Conservation (phyloP, 2,329 filamentous ascomycete species). For the Cercospora citrullina region DNA sequence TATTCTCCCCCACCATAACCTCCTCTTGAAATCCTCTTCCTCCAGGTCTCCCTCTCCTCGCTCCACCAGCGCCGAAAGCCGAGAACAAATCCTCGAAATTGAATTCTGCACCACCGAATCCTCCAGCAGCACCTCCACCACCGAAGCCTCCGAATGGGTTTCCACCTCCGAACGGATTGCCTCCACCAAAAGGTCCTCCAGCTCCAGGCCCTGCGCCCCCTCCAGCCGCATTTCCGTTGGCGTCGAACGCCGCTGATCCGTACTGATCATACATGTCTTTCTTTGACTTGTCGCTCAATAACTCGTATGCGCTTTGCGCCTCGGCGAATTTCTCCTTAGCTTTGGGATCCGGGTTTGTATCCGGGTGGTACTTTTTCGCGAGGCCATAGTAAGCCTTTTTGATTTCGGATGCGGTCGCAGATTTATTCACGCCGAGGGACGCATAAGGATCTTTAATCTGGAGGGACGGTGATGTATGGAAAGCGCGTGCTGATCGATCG, state of each 20-base stretch:
- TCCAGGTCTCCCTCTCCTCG: constrained; percentile 43
- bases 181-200: constrained; percentile 52
- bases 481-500: constrained; percentile 41
- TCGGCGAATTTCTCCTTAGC: constrained; percentile 95
- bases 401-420: constrained; percentile 80
- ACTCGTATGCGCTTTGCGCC: constrained; percentile 89
- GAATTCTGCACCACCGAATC: constrained; percentile 61
- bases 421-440: constrained; percentile 79
- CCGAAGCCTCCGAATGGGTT: constrained; percentile 32
- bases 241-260: constrained; percentile 73
- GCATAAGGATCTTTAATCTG: constrained; percentile 78
- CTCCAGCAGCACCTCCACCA: constrained; percentile 40
- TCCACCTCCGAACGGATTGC: constrained; percentile 59
- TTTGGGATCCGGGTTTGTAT: constrained; percentile 92
- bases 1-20: constrained; percentile 88
- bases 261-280: constrained; percentile 89
- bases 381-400: constrained; percentile 98
- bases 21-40: constrained; percentile 70
- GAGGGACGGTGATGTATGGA: constrained; percentile 60
- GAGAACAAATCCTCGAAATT: constrained; percentile 96
- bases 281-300: constrained; percentile 90
- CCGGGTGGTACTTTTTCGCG: constrained; percentile 96
- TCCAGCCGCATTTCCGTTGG: constrained; percentile 56
- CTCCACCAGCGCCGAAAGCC: constrained; percentile 72
- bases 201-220: constrained; percentile 65